Evolutionary conservation across 2,329 filamentous ascomycete species (phyloP).

Genomic region (Fusarium burgessii): DNA sequence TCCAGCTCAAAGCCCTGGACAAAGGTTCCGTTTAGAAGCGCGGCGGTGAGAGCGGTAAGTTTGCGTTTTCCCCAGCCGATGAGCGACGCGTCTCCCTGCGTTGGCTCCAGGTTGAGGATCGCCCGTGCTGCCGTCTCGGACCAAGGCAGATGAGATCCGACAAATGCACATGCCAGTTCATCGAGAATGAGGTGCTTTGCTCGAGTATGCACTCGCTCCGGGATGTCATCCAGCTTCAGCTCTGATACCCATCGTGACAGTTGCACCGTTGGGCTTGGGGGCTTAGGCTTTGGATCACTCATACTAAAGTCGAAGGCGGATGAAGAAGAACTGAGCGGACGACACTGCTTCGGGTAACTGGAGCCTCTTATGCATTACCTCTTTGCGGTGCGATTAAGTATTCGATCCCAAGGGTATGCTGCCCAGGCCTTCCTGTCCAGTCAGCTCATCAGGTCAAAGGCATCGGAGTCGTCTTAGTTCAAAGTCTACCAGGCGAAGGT

Average conservation of each 20-base stretch:
- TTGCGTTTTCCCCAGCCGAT: slow-evolving; percentile 7
- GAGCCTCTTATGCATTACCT: neutral
- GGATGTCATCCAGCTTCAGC: neutral
- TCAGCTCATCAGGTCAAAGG: neutral
- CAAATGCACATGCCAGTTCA: neutral
- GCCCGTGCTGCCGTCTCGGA: slow-evolving; percentile 3
- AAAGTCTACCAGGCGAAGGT: neutral
- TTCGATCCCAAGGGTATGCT: neutral
- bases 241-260: slow-evolving; percentile 8
- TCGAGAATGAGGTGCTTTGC: slow-evolving; percentile 7
- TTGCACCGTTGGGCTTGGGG: neutral
- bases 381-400: neutral
- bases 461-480: neutral
- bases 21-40: slow-evolving; percentile 8
- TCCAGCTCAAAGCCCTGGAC: slow-evolving; percentile 14
- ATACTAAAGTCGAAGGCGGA: neutral
- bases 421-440: neutral
- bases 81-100: neutral
- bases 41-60: neutral
- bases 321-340: too few relatives aligned
- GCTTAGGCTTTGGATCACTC: neutral
- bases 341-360: neutral
- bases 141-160: slow-evolving; percentile 8
- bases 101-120: slow-evolving; percentile 1
- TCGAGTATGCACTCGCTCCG: neutral